Evolutionary conservation across 2,329 filamentous ascomycete genomes (phyloP), one percentile per base, ranked within the genome.

Genomic region (Lojkania enalia): DNA sequence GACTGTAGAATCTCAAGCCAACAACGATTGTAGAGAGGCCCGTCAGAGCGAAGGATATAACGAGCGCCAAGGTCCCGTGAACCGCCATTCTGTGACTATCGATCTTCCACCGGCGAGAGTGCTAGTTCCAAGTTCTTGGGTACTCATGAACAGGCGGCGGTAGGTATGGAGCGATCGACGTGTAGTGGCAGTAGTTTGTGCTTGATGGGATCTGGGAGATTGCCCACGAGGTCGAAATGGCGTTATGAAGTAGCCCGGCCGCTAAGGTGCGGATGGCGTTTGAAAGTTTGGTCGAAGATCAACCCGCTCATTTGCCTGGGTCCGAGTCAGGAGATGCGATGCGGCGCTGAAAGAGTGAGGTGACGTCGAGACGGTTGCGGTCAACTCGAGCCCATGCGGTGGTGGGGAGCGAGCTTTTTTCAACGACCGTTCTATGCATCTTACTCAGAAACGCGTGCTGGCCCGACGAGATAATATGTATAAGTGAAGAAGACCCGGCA

Each of bases 1-100:
- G 61, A 39, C 55, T 54, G 39, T 67, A 67, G 21, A 66, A 64
- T 36, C 63, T 63, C 16, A 65, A 44, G 20, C 51, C 55, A 35
- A 67, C 59, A 16, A 67, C 50, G 12, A 63, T 16, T 5, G 63
- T 67, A 20, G 63, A 67, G 5, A 59, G 20, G 16, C 54, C 54
- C 9, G 61, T 64, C 13, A 66, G 53, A 25, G 44, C 50, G 31
- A 66, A 65, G 4, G 61, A 55, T 12, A 59, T 30, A 2, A 57
- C 44, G 9, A 63, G 25, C 4, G 57, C 55, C 11, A 60, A 47
- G 14, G n/a, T 54, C n/a, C 39, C 61, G 48, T 64, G 54, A 38
- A 51, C 42, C 21, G 55, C 57, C 57, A 64, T 57, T 7, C 9
- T 27, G 25, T 27, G 25, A 27, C 25, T 7, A 13, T 14, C 31